A percentile compares a stretch with the other conserved stretches of the same genome.
phyloP scores from a whole-genome alignment of 1,284 basidiomycete species.

The Ceratobasidium papillatum region DNA sequence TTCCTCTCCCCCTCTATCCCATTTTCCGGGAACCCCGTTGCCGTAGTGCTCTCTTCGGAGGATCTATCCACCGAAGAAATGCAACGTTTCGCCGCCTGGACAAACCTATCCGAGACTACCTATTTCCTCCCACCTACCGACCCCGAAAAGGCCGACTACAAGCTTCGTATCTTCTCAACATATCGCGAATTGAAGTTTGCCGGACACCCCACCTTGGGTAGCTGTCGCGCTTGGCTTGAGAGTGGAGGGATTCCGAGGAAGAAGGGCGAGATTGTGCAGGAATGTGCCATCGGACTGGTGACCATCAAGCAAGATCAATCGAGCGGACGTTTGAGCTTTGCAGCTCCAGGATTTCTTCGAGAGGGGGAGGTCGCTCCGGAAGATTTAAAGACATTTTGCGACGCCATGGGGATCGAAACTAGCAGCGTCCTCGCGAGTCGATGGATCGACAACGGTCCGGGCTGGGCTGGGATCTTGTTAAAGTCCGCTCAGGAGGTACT shows the following conservation, averaged over 20 bases:
- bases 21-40: slow-evolving; percentile 32
- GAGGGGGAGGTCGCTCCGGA: slow-evolving; percentile 3
- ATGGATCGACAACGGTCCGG: slow-evolving; percentile 35
- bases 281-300: slow-evolving; percentile 30
- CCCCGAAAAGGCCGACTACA: slow-evolving; percentile 28
- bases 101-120: slow-evolving; percentile 35
- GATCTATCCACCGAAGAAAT: slow-evolving; percentile 13
- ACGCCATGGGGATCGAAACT: slow-evolving; percentile 17
- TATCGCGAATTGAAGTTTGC: slow-evolving; percentile 25
- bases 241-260: slow-evolving; percentile 16
- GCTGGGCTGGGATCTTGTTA: slow-evolving; percentile 24
- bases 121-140: slow-evolving; percentile 24
- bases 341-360: slow-evolving; percentile 26
- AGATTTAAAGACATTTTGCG: slow-evolving; percentile 1
- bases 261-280: slow-evolving; percentile 18
- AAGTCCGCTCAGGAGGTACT: slow-evolving; percentile 26
- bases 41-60: slow-evolving; percentile 10
- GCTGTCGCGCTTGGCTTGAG: slow-evolving; percentile 35
- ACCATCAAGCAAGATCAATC: slow-evolving; percentile 9
- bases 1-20: slow-evolving; percentile 2
- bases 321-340: slow-evolving; percentile 8
- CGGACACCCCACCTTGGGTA: slow-evolving; percentile 36
- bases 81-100: slow-evolving; percentile 20
- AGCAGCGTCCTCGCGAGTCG: slow-evolving; percentile 6
- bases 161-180: slow-evolving; percentile 17